Evolutionary conservation across 805 yeast genomes (phyloP).

Genomic region (Sugiyamaella smithiae): DNA sequence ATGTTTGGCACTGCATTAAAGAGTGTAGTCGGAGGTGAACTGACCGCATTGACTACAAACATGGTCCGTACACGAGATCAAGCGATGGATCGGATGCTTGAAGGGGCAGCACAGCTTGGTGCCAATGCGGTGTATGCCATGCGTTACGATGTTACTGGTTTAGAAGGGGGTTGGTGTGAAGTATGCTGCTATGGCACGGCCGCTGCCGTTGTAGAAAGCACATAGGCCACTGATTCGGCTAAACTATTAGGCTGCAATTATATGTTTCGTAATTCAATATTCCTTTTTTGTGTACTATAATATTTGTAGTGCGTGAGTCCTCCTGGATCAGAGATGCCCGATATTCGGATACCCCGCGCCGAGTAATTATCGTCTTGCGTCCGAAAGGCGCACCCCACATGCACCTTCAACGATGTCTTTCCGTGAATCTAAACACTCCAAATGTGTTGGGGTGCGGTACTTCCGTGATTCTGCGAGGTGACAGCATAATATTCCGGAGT

Average conservation of each 20-base stretch:
- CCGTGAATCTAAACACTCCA: not conserved
- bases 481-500: too few relatives aligned
- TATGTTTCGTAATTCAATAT: too few relatives aligned
- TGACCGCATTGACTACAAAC: constrained; percentile 22
- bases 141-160: constrained; percentile 19
- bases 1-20: constrained; percentile 23
- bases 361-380: constrained; percentile 6
- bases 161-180: constrained; percentile 19
- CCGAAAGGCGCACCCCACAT: constrained; percentile 4
- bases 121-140: constrained; percentile 26
- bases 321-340: too few relatives aligned
- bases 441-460: too few relatives aligned
- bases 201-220: constrained; percentile 15
- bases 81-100: constrained; percentile 23
- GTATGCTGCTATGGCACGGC: constrained; percentile 27
- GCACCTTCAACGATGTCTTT: not conserved
- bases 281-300: too few relatives aligned
- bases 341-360: constrained; percentile 1
- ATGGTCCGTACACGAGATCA: constrained; percentile 22
- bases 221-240: too few relatives aligned
- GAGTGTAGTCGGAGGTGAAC: constrained; percentile 24
- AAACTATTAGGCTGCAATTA: too few relatives aligned
- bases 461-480: too few relatives aligned
- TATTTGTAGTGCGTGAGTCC: too few relatives aligned
- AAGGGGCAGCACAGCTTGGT: constrained; percentile 21